These are phyloP conservation scores for Vaccinium myrtillus DNA, from an alignment of 148 eudicot genomes.

Conservation along the genomic window DNA sequence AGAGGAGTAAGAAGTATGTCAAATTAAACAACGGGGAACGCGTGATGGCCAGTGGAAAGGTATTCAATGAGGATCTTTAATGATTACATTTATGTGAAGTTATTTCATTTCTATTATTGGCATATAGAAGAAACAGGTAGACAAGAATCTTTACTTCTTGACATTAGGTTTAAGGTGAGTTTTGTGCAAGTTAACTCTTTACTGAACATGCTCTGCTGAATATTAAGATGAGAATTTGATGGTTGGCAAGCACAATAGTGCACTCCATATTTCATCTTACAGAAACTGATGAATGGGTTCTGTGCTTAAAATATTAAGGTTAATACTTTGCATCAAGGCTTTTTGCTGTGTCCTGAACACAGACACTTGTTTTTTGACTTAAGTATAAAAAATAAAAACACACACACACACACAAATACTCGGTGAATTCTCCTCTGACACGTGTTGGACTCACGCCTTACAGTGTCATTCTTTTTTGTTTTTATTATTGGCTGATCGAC, in stretches of 20 bases:
- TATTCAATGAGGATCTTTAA: slow-evolving; percentile 28
- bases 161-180: background rate
- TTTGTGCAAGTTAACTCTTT: background rate
- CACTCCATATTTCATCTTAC: background rate
- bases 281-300: background rate
- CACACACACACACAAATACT: background rate
- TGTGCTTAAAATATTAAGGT: background rate
- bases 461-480: background rate
- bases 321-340: background rate
- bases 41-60: slow-evolving; percentile 95
- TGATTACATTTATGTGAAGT: background rate
- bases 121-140: slow-evolving; percentile 6
- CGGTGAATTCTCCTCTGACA: background rate
- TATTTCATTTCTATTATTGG: background rate
- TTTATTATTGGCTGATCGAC: background rate
- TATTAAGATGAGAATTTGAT: background rate
- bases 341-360: background rate
- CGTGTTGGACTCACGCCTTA: background rate
- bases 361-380: background rate
- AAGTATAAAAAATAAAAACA: too few species aligned
- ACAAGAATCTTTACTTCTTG: background rate
- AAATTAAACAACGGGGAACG: slow-evolving; percentile 86
- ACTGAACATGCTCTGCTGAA: background rate
- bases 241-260: background rate
- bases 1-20: slow-evolving; percentile 89